Evolutionary conservation across 768 basidiomycete genomes (phyloP).

Genomic region (Coprinopsis sp.): DNA sequence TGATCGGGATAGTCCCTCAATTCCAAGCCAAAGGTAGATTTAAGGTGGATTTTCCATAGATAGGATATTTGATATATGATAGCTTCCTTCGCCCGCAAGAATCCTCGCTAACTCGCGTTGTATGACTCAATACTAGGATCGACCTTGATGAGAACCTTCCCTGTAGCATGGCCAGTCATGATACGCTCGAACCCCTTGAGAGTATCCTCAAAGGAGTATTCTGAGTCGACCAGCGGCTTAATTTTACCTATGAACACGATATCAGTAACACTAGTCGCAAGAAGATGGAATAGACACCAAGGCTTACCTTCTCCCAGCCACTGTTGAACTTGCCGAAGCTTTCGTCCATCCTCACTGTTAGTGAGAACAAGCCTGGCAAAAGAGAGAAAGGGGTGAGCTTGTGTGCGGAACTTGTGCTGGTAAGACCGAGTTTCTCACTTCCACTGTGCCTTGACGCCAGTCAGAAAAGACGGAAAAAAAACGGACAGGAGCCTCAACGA

Average conservation of each 20-base stretch:
- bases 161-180: slow-evolving; percentile 52
- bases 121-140: slow-evolving; percentile 11
- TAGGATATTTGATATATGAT: too few relatives aligned
- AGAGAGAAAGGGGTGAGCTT: slow-evolving; percentile 16
- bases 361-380: slow-evolving; percentile 35
- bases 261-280: background rate
- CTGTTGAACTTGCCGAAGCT: slow-evolving; percentile 47
- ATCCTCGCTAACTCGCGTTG: slow-evolving; percentile 8
- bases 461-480: slow-evolving; percentile 44
- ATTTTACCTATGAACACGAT: slow-evolving; percentile 36
- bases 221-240: slow-evolving; percentile 55
- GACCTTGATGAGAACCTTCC: slow-evolving; percentile 63
- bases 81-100: too few relatives aligned
- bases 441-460: slow-evolving; percentile 45
- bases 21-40: too few relatives aligned
- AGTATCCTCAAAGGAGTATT: slow-evolving; percentile 50
- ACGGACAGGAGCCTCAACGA: slow-evolving; percentile 28
- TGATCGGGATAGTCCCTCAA: too few relatives aligned
- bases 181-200: slow-evolving; percentile 59
- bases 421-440: slow-evolving; percentile 31
- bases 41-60: too few relatives aligned
- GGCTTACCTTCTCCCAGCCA: slow-evolving; percentile 38
- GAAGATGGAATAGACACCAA: too few relatives aligned
- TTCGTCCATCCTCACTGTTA: slow-evolving; percentile 28
- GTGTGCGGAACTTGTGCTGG: background rate